Evolutionary conservation across 2,329 filamentous ascomycete species (phyloP).

Genomic region (Aspergillus puulaauensis): DNA sequence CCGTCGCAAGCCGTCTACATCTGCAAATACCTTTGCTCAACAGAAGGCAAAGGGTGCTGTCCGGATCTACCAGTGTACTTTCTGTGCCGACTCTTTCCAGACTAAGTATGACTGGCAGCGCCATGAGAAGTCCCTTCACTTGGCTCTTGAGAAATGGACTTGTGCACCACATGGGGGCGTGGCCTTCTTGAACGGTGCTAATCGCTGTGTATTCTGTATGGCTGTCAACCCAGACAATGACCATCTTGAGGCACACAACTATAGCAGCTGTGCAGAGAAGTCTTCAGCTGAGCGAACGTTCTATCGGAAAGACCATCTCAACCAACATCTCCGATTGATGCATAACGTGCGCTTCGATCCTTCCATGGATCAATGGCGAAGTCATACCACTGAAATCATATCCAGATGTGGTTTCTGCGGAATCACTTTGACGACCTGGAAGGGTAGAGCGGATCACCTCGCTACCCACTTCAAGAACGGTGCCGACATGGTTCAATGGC

Average conservation of each 20-base stretch:
- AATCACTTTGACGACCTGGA: conserved; percentile 43
- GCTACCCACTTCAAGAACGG: conserved; percentile 41
- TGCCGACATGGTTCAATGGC: conserved; percentile 39
- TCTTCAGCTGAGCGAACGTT: conserved; percentile 60
- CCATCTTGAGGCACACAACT: conserved; percentile 62
- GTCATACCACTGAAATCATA: conserved; percentile 54
- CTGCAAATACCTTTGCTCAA: conserved; percentile 40
- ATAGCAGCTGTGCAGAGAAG: conserved; percentile 60
- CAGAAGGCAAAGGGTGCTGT: conserved; percentile 40
- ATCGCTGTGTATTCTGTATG: conserved; percentile 61
- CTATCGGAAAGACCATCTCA: conserved; percentile 62
- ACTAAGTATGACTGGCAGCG: conserved; percentile 61
- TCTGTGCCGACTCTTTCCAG: conserved; percentile 57
- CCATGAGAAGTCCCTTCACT: conserved; percentile 59
- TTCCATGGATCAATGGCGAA: conserved; percentile 61
- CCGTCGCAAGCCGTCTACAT: conserved; percentile 49
- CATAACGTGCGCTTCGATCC: conserved; percentile 56
- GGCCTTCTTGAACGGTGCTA: conserved; percentile 49
- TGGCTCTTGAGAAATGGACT: conserved; percentile 59
- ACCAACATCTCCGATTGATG: conserved; percentile 61
- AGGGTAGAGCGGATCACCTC: conserved; percentile 40
- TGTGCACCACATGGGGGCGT: conserved; percentile 60
- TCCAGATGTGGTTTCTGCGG: conserved; percentile 48
- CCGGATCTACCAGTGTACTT: conserved; percentile 59
- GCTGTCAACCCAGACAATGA: conserved; percentile 52